phyloP scores from a whole-genome alignment of 2,329 filamentous ascomycete species.

The Pseudocercospora macadamiae region DNA sequence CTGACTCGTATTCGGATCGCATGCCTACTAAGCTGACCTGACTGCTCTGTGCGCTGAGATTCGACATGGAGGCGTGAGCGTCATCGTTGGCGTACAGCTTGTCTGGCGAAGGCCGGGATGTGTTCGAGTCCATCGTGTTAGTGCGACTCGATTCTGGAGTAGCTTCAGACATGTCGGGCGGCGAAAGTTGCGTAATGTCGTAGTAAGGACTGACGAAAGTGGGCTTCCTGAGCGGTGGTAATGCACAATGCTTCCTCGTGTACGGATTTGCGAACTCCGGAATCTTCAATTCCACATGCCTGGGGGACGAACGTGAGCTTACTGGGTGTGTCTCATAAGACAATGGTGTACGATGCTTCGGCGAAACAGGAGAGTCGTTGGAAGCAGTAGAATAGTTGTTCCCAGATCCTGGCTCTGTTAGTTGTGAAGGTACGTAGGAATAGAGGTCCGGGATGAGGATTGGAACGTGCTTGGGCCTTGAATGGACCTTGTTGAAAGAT shows the following conservation, averaged over 20 bases:
- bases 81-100: slow-evolving; percentile 43
- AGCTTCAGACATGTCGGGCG: slow-evolving; percentile 46
- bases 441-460: slow-evolving; percentile 46
- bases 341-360: slow-evolving; percentile 4
- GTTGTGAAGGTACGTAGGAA: slow-evolving; percentile 25
- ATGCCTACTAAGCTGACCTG: slow-evolving; percentile 49
- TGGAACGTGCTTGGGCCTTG: slow-evolving; percentile 47
- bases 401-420: slow-evolving; percentile 20
- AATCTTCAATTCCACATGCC: slow-evolving; percentile 56
- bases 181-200: slow-evolving; percentile 32
- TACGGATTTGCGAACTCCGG: slow-evolving; percentile 49
- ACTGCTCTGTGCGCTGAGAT: slow-evolving; percentile 50
- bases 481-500: slow-evolving; percentile 17
- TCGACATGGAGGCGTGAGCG: slow-evolving; percentile 40
- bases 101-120: slow-evolving; percentile 48
- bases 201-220: slow-evolving; percentile 30
- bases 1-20: slow-evolving; percentile 47
- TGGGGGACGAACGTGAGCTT: slow-evolving; percentile 28
- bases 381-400: slow-evolving; percentile 18
- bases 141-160: slow-evolving; percentile 48
- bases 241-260: slow-evolving; percentile 40
- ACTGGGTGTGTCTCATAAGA: slow-evolving; percentile 18
- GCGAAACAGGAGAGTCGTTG: slow-evolving; percentile 18
- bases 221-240: slow-evolving; percentile 23
- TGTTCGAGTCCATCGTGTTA: slow-evolving; percentile 52